Percentiles rank a stretch among this genome's conserved stretches.
Evolutionary conservation across 1,284 basidiomycete genomes (phyloP).

Genomic region (Ganoderma leucocontextum): DNA sequence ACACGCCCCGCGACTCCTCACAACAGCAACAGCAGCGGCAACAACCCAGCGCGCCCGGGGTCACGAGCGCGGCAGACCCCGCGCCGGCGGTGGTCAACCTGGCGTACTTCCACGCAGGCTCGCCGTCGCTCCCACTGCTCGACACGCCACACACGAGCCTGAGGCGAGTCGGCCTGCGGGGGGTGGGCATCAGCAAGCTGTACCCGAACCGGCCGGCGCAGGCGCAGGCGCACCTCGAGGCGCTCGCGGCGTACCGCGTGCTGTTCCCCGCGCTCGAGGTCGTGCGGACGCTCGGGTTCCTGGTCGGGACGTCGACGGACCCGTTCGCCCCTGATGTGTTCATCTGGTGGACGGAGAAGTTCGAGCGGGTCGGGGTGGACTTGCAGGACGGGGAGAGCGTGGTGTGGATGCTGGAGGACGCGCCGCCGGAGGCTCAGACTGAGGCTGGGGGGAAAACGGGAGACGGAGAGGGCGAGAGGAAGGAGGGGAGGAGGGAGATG

Average conservation of each 20-base stretch:
- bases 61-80: not conserved
- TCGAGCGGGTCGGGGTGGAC: constrained; percentile 56
- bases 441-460: not conserved
- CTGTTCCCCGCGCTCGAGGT: constrained; percentile 55
- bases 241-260: constrained; percentile 46
- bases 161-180: constrained; percentile 55
- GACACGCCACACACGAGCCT: constrained; percentile 47
- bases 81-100: constrained; percentile 14
- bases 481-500: constrained; percentile 5
- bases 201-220: constrained; percentile 51
- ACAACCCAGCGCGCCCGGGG: not conserved
- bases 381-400: constrained; percentile 63
- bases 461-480: constrained; percentile 33
- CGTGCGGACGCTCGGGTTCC: constrained; percentile 54
- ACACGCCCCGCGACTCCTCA: constrained; percentile 17
- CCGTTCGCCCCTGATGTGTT: constrained; percentile 55
- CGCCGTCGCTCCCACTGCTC: constrained; percentile 39
- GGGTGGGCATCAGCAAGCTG: constrained; percentile 49
- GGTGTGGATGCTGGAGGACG: constrained; percentile 47
- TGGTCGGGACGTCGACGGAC: constrained; percentile 55
- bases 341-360: constrained; percentile 62
- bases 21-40: not conserved
- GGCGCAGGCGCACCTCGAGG: constrained; percentile 50
- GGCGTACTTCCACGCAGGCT: constrained; percentile 22
- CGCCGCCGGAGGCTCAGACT: constrained; percentile 38